Conservation (phyloP, 768 basidiomycete genomes). For the Strobilomyces dryophilus region DNA sequence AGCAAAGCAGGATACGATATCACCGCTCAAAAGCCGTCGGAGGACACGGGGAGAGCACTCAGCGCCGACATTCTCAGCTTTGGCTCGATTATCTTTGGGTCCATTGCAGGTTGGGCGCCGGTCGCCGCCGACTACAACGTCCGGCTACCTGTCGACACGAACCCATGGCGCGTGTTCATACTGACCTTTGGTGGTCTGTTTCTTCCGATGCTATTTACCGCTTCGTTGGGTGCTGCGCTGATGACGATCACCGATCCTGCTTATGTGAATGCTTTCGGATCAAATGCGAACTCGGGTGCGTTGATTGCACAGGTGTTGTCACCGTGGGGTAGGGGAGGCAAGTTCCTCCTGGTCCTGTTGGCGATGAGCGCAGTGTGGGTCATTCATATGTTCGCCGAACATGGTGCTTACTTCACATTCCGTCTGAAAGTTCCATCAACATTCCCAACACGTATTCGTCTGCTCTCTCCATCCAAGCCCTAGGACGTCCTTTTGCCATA, state of each 20-base stretch:
- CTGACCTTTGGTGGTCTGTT: conserved; percentile 49
- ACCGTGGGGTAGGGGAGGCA: conserved; percentile 41
- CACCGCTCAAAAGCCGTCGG: conserved; percentile 37
- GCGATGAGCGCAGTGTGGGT: conserved; percentile 41
- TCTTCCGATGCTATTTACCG: conserved; percentile 42
- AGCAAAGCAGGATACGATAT: conserved; percentile 43
- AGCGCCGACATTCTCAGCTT: conserved; percentile 49
- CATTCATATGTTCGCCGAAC: not conserved
- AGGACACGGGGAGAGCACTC: conserved; percentile 42
- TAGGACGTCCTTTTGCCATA: conserved; percentile 39
- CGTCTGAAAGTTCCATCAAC: conserved; percentile 32
- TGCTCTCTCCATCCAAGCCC: conserved; percentile 43
- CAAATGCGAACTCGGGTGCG: conserved; percentile 39
- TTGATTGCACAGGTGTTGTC: conserved; percentile 40
- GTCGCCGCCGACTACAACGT: conserved; percentile 55
- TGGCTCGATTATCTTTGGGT: conserved; percentile 49
- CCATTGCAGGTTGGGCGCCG: conserved; percentile 46
- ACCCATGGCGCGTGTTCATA: conserved; percentile 40
- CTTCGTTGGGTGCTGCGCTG: conserved; percentile 34
- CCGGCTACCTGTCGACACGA: conserved; percentile 42
- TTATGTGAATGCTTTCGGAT: conserved; percentile 38
- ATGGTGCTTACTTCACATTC: not conserved
- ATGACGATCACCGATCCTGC: conserved; percentile 39
- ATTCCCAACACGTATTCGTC: conserved; percentile 46
- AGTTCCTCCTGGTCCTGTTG: conserved; percentile 40